Base-by-base conservation (phyloP, 2,329 filamentous ascomycete species). In the Aspergillus sergii region DNA sequence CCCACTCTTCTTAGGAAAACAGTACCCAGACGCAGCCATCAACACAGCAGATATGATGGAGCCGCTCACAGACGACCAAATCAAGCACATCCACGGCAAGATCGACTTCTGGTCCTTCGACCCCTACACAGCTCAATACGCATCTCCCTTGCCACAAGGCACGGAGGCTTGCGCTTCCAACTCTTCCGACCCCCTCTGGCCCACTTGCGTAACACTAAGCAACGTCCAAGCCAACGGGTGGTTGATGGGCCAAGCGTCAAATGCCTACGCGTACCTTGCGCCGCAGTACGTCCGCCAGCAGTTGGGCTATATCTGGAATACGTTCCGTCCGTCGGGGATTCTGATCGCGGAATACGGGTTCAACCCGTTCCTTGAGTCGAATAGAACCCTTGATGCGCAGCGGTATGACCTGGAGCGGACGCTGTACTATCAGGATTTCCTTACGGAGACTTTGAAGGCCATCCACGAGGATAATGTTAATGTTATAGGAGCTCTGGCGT, bases 291-390 rank as follows among this genome's bases (percentile, higher is more conserved):
- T 76, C 34, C 72, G 74, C 5, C 80, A 79, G 2, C 88, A 86
- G 66, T 80, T 89, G 5, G 82, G 79, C 66, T 89, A 88, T 68
- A 75, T 89, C 2, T 86, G 83, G 79, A 88, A 88, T 72, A 88
- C 84, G 0, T 89, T 83, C 78, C 80, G 75, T 3, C 36, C 71
- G 74, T 0, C 83, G 84, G 0, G 74, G 7, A 56, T 88, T 6
- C 50, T 80, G 4, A 70, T 81, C 45, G 80, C 82, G 8, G 86
- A 89, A 69, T 88, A 88, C 65, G 86, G 86, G 0, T 88, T 86
- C 69, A 63, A 63, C 83, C 85, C 4, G 0, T 85, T 81, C 56
- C 80, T 69, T 10, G 85, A 86, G 68, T 75, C 75, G 0, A 80
- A 81, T 51, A 78, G 75, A 12, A 70, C 72, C 0, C 72, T 85